Evolutionary conservation across 2,329 filamentous ascomycete species (phyloP), one percentile per base, ranked within the genome.

Genomic region (Fusarium buxicola): DNA sequence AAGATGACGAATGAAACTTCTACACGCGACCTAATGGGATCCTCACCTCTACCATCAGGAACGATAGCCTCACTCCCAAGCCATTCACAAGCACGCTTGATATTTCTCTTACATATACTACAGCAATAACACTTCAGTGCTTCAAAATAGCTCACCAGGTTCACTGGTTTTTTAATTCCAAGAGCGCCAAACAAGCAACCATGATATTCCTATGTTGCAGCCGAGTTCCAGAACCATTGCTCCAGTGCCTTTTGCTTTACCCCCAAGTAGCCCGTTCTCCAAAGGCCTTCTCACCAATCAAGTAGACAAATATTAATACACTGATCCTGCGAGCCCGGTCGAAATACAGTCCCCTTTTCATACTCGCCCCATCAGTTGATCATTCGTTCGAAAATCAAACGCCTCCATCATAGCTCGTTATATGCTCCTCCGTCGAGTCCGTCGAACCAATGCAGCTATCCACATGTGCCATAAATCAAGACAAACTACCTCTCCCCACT

Each of bases 261-360:
- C 50, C 38, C 61, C 47, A 54, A 12, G 49, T 49, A 44, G 53
- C 52, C 53, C 60, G 10, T 41, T 34, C 21, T 32, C 44, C 40
- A 49, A 38, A 40, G 39, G 49, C 44, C n/a, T 50, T 36, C 57
- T 58, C 58, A 31, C 63, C 63, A 50, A 55, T 54, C 53, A 63
- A 50, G 38, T 55, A 58, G 57, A 55, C 45, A 65, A 34, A 52
- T 65, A 58, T 59, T 65, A 63, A 51, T 65, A 65, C 62, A 65
- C 59, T 40, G 53, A 38, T 63, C 48, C 54, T 48, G 58, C 60
- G 36, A 59, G 34, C 51, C 36, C 45, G 46, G 48, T 53, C 53
- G 48, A 62, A 52, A 41, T 36, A 48, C 63, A 21, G 39, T 30
- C 51, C 40, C 35, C 32, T 48, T 47, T 38, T 48, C 44, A 21